Evolutionary conservation across 202 grass and related monocot species (phyloP), one percentile per base, ranked within the genome.

Genomic region (Elaeis oleifera): DNA sequence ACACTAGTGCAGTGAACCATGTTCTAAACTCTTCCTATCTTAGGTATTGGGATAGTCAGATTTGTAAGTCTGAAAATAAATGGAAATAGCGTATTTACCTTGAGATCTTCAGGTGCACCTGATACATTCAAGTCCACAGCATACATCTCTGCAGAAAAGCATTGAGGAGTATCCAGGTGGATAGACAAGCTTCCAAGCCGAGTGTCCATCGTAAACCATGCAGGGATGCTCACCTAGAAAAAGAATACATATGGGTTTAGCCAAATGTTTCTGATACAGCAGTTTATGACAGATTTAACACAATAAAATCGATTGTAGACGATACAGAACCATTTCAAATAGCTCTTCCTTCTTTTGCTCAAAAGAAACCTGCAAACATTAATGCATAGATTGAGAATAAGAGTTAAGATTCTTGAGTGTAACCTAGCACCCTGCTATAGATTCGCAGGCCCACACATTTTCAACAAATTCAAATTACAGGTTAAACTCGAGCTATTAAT

Each of bases 71-170:
- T 13, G 11, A 44, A 44, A 44, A 44, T 44, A 44, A 44, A 13
- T 3, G 36, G 11, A 39, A 1, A 39, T 13, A 1, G 36, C 13
- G 9, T 13, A 44, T 74, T 51, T 72, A 97, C 94, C 94, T 92
- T 99, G 32, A 85, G 64, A 79, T 99, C 88, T 89, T 92, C 94
- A 59, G 76, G 76, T 65, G 79, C 85, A 67, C 80, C 84, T 68
- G 77, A 0, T 79, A 89, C 65, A 81, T 89, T 92, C 61, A 99
- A 69, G 52, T 99, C 94, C 58, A 79, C 71, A 1, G 85, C 94
- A 82, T 99, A 99, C 80, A 86, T 99, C 84, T 99, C 94, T 44
- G 82, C 88, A 71, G 77, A 86, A 78, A 99, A 99, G 65, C 94
- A 99, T 72, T 99, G 94, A 23, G 94, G 88, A 50, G 68, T 92